A percentile compares a stretch with the other conserved stretches of the same genome.
phyloP scores from a whole-genome alignment of 257 asterid species.

The Asclepias syriaca region DNA sequence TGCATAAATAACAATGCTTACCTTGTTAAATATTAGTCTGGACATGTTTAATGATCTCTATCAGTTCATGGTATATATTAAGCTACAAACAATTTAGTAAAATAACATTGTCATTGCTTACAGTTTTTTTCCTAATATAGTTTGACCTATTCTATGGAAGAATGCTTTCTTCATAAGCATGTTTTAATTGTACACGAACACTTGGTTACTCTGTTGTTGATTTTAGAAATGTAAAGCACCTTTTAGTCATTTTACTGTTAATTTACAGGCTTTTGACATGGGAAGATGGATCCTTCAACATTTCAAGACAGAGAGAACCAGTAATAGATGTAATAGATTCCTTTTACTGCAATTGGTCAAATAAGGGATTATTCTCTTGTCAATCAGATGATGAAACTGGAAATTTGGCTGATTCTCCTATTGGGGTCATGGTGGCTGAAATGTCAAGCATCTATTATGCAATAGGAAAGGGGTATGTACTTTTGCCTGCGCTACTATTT shows the following conservation, averaged over 20 bases:
- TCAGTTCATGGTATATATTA: neutral
- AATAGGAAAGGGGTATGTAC: constrained; percentile 66
- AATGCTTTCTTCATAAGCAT: neutral
- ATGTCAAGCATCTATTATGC: constrained; percentile 59
- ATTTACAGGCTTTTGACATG: constrained; percentile 70
- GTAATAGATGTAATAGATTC: constrained; percentile 28
- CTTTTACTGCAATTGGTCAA: constrained; percentile 24
- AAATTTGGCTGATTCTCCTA: constrained; percentile 33
- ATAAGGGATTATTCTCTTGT: constrained; percentile 31
- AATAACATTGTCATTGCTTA: neutral
- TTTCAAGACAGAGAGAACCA: constrained; percentile 32
- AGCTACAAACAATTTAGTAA: neutral
- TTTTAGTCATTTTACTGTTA: constrained; percentile 9
- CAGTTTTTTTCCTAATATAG: neutral
- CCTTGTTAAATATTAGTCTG: neutral
- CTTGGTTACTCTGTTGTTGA: neutral
- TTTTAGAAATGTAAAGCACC: neutral
- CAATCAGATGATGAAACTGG: constrained; percentile 28
- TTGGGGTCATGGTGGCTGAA: constrained; percentile 55
- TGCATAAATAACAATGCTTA: neutral
- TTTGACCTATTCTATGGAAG: neutral
- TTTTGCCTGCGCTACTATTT: constrained; percentile 5
- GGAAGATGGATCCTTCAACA: constrained; percentile 76
- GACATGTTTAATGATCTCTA: neutral
- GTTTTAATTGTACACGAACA: neutral